A percentile compares a stretch with the other conserved stretches of the same genome.
Conservation (phyloP, 768 basidiomycete species). For the Suillus placidus region DNA sequence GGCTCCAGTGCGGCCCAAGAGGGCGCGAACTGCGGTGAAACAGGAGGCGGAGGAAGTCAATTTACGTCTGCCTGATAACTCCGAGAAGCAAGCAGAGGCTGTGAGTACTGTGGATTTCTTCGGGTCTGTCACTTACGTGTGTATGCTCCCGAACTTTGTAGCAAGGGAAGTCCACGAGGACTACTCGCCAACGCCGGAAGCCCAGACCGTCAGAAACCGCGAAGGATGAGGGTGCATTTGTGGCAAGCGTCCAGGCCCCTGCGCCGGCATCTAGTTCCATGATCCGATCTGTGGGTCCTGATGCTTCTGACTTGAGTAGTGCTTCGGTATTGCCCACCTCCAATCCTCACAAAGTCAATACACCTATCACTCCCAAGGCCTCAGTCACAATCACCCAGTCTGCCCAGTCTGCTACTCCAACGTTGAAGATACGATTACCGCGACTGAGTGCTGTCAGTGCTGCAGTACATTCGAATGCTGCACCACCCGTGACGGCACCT, state of each 20-base stretch:
- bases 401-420: constrained; percentile 34
- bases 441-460: constrained; percentile 34
- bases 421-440: constrained; percentile 37
- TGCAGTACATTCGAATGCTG: constrained; percentile 26
- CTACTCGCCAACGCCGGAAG: constrained; percentile 29
- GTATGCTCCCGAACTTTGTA: constrained; percentile 9
- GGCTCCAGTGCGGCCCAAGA: constrained; percentile 33
- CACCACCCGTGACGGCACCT: constrained; percentile 23
- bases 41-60: constrained; percentile 27
- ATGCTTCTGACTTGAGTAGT: neutral
- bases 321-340: neutral
- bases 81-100: constrained; percentile 5
- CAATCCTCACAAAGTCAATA: constrained; percentile 7
- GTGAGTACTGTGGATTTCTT: constrained; percentile 20
- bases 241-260: constrained; percentile 12
- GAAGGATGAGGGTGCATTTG: constrained; percentile 18
- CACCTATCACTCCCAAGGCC: constrained; percentile 37
- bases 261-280: constrained; percentile 18
- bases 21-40: constrained; percentile 31
- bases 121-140: neutral
- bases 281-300: constrained; percentile 3
- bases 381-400: constrained; percentile 39
- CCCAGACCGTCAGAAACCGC: constrained; percentile 19
- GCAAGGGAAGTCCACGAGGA: constrained; percentile 19
- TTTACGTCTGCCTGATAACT: constrained; percentile 9